A percentile compares a stretch with the other conserved stretches of the same genome.
Evolutionary conservation across 192 early-diverging fungal genomes (phyloP).

Genomic region (Geranomyces variabilis): DNA sequence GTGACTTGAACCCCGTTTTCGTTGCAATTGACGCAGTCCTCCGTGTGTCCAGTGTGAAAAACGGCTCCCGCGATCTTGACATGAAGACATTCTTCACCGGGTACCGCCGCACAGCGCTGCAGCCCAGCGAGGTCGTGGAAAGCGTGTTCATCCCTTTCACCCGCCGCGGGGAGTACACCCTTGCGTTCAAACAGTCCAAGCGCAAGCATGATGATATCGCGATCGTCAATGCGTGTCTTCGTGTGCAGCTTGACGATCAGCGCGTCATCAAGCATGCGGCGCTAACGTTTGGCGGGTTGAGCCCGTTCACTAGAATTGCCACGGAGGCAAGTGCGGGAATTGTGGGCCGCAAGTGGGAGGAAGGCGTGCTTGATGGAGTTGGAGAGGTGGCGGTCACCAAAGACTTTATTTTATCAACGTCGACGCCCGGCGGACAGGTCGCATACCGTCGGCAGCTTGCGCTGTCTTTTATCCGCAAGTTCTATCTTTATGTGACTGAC

Average conservation of each 20-base stretch:
- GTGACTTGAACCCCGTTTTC: constrained; percentile 85
- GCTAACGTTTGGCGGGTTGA: constrained; percentile 83
- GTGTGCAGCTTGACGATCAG: constrained; percentile 55
- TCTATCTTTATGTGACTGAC: constrained; percentile 34
- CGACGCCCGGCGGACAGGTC: constrained; percentile 50
- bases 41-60: constrained; percentile 24
- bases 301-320: constrained; percentile 62
- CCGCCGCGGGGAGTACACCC: constrained; percentile 57
- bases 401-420: constrained; percentile 39
- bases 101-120: constrained; percentile 77
- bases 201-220: constrained; percentile 88
- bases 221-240: constrained; percentile 78
- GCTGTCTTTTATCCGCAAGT: constrained; percentile 40
- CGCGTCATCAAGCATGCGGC: constrained; percentile 55
- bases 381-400: constrained; percentile 21
- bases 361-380: constrained; percentile 39
- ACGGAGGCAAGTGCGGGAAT: constrained; percentile 44
- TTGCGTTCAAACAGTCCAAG: constrained; percentile 86
- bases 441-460: constrained; percentile 48
- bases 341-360: constrained; percentile 62
- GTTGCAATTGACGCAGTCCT: constrained; percentile 54
- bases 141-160: constrained; percentile 64
- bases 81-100: constrained; percentile 80
- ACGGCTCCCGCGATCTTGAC: constrained; percentile 53
- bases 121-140: constrained; percentile 63